Evolutionary conservation across 257 asterid species (phyloP).

Genomic region (Cynanchum wilfordii): DNA sequence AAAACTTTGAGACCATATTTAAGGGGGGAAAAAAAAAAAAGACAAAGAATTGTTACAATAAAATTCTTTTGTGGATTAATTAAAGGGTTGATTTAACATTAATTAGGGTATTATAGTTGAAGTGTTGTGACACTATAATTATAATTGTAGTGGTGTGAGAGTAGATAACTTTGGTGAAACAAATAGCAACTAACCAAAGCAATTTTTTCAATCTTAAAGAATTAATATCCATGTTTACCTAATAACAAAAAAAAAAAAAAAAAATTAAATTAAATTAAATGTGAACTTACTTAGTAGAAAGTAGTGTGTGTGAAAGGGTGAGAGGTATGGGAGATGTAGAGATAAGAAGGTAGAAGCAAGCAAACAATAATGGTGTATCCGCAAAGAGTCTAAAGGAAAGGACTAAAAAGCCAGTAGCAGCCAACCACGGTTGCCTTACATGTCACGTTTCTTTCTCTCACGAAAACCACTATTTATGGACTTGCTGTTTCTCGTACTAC

Average conservation of each 20-base stretch:
- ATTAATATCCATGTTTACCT: constrained; percentile 11
- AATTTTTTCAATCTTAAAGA: constrained; percentile 1
- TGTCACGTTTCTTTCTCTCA: constrained; percentile 29
- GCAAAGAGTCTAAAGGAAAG: not conserved
- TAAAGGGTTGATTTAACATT: too few species aligned
- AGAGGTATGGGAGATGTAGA: too few species aligned
- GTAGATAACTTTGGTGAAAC: constrained; percentile 29
- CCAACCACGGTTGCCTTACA: constrained; percentile 28
- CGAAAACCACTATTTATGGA: constrained; percentile 26
- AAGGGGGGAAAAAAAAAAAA: too few species aligned
- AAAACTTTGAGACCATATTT: too few species aligned
- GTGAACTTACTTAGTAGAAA: not conserved
- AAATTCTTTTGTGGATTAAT: too few species aligned
- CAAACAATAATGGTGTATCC: constrained; percentile 1
- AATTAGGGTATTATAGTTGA: too few species aligned
- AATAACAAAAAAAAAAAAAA: constrained; percentile 5
- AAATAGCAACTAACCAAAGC: constrained; percentile 25
- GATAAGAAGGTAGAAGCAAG: not conserved
- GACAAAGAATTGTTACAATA: too few species aligned
- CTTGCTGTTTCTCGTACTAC: constrained; percentile 12
- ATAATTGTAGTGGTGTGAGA: not conserved
- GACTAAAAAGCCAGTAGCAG: constrained; percentile 19
- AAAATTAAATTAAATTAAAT: constrained; percentile 1
- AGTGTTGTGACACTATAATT: too few species aligned
- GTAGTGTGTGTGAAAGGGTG: too few species aligned